Base-by-base conservation (phyloP, 164 flowering plant genomes). In the Platanus orientalis region DNA sequence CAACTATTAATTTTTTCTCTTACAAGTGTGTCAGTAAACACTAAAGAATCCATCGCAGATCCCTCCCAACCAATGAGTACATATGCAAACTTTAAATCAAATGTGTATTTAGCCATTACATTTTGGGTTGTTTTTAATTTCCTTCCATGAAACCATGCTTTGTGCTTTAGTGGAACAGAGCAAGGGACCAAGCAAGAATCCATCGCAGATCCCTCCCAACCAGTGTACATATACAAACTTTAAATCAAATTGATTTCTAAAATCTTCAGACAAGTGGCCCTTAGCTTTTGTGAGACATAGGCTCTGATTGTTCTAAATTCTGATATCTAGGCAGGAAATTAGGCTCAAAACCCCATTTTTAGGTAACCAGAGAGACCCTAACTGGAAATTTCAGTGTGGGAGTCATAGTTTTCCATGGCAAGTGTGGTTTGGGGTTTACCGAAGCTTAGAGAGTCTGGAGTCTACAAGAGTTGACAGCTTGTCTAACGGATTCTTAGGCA, bases 31-130 rank as follows among this genome's bases (percentile, higher is more conserved):
- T 42, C 47, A 9, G 3, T 2, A 2, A 42, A 13, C 11, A 42
- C 39, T 9, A 14, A 5, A 14, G 47, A 10, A 42, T 42, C 47
- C 10, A 14, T 14, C 2, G 7, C 62, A 1, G 32, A 34, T 7
- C 51, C 49, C 16, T 59, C 62, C 62, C 62, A 39, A 14, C 30
- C 51, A 44, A 51, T n/a, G 1, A 59, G 21, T 3, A 59, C 49
- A 23, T 40, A 59, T 3, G 49, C 21, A 26, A 59, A 44, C 16
- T 59, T 59, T 5, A 44, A 44, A 12, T 44, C 51, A 16, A 59
- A 59, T 2, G 51, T 40, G 30, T 30, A 42, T 2, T 30, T 34
- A 12, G 62, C 29, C 39, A 59, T 40, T 6, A 59, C 62, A 59
- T 59, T 59, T 59, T 59, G 62, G 6, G 51, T 59, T 19, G 49